These are phyloP conservation scores for Colletotrichum eleusines DNA, from an alignment of 2,329 filamentous ascomycete genomes.

Conservation along the genomic window DNA sequence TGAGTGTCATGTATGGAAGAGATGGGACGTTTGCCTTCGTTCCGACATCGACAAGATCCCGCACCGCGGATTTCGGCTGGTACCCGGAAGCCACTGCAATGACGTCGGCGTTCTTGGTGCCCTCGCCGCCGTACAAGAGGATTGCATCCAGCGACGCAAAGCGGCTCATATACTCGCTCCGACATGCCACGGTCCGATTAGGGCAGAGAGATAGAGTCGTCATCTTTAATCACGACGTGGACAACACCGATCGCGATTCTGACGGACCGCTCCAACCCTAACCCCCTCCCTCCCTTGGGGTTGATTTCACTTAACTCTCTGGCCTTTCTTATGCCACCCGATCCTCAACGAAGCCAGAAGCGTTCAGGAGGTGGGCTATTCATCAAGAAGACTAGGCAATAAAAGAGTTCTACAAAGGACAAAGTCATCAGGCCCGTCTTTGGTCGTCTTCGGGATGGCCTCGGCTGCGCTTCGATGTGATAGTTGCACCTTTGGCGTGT, in stretches of 20 bases:
- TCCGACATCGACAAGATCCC: slow-evolving; percentile 45
- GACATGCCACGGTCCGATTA: slow-evolving; percentile 17
- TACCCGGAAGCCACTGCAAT: slow-evolving; percentile 54
- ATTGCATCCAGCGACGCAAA: slow-evolving; percentile 45
- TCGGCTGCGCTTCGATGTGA: slow-evolving; percentile 45
- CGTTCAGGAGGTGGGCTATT: slow-evolving; percentile 37
- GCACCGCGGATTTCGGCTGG: slow-evolving; percentile 47
- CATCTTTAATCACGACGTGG: slow-evolving; percentile 12
- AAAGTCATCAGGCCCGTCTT: slow-evolving; percentile 43
- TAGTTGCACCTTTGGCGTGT: slow-evolving; percentile 44
- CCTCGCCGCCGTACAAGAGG: slow-evolving; percentile 48
- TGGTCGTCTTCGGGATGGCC: slow-evolving; percentile 43
- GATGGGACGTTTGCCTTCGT: slow-evolving; percentile 45
- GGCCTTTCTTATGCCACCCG: background rate
- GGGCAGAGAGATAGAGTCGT: slow-evolving; percentile 16
- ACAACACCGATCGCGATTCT: slow-evolving; percentile 2
- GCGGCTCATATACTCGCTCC: slow-evolving; percentile 17
- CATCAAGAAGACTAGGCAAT: slow-evolving; percentile 42
- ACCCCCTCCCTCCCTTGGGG: slow-evolving; percentile 21
- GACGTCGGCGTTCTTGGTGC: slow-evolving; percentile 47
- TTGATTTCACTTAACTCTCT: background rate
- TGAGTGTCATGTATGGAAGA: slow-evolving; percentile 49
- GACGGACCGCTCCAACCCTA: slow-evolving; percentile 4
- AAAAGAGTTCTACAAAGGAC: slow-evolving; percentile 44
- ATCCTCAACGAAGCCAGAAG: slow-evolving; percentile 14